Conservation (phyloP, 768 basidiomycete species). For the Tulasnella sp. region DNA sequence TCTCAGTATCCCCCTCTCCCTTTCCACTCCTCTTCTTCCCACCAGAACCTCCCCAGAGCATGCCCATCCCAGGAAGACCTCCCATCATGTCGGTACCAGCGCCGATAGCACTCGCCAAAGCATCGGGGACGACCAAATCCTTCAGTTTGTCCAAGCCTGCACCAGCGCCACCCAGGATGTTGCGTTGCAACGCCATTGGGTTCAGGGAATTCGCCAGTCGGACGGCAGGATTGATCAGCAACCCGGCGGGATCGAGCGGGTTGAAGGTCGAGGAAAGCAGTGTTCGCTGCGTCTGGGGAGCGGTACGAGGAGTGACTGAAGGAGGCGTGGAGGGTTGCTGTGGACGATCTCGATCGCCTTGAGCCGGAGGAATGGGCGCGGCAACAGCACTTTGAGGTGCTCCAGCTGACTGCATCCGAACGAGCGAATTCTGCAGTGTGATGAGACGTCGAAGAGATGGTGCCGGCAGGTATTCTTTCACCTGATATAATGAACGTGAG, state of each 20-base stretch:
- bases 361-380: background rate
- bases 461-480: conserved; percentile 82
- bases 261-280: conserved; percentile 69
- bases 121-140: conserved; percentile 89
- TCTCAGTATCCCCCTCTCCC: conserved; percentile 36
- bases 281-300: conserved; percentile 45
- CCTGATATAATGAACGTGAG: conserved; percentile 39
- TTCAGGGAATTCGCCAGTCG: conserved; percentile 19
- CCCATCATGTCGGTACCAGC: conserved; percentile 19
- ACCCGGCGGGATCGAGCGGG: conserved; percentile 17
- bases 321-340: background rate
- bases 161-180: conserved; percentile 47
- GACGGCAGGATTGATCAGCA: conserved; percentile 12
- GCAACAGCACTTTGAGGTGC: background rate
- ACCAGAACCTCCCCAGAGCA: conserved; percentile 26
- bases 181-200: conserved; percentile 59
- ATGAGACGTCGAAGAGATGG: conserved; percentile 75
- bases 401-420: conserved; percentile 35
- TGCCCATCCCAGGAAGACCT: conserved; percentile 22
- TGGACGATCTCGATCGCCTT: background rate
- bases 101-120: conserved; percentile 73
- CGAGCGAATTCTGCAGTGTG: conserved; percentile 70
- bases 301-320: conserved; percentile 30
- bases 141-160: conserved; percentile 74
- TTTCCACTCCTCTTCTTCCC: conserved; percentile 30